Conservation (phyloP, 2,329 filamentous ascomycete species). For the Celoporthe dispersa region DNA sequence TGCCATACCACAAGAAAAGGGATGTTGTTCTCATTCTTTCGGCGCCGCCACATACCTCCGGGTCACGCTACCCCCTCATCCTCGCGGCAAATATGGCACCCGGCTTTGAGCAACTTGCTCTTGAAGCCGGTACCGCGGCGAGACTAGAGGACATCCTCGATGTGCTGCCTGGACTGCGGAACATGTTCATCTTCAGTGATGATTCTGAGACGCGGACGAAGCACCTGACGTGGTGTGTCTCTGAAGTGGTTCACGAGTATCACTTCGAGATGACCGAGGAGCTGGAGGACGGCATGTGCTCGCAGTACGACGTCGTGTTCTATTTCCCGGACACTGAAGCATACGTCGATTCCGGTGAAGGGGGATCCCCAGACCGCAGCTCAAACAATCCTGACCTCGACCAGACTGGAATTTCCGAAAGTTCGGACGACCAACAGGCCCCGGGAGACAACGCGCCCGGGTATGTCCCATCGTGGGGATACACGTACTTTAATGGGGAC, state of each 20-base stretch:
- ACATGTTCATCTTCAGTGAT: constrained; percentile 16
- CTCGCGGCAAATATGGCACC: not conserved
- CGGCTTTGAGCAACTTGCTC: constrained; percentile 5
- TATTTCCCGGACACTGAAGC: constrained; percentile 42
- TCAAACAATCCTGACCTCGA: not conserved
- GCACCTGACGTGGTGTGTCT: constrained; percentile 39
- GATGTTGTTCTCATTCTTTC: constrained; percentile 40
- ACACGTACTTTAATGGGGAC: not conserved
- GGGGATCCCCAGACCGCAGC: constrained; percentile 30
- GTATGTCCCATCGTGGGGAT: not conserved
- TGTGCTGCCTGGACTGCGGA: constrained; percentile 9
- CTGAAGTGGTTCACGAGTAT: constrained; percentile 38
- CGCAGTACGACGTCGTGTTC: constrained; percentile 35
- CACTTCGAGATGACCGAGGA: constrained; percentile 35
- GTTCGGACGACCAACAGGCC: not conserved
- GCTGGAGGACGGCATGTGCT: constrained; percentile 28
- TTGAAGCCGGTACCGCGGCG: not conserved
- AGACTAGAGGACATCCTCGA: constrained; percentile 1
- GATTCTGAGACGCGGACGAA: not conserved
- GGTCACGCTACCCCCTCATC: not conserved
- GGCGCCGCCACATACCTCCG: not conserved
- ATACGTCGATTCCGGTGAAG: constrained; percentile 37
- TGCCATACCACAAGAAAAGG: constrained; percentile 38
- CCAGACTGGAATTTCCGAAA: not conserved
- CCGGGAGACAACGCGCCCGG: not conserved